phyloP scores from a whole-genome alignment of 2,329 filamentous ascomycete genomes.

The Pestalotiopsis sp. region DNA sequence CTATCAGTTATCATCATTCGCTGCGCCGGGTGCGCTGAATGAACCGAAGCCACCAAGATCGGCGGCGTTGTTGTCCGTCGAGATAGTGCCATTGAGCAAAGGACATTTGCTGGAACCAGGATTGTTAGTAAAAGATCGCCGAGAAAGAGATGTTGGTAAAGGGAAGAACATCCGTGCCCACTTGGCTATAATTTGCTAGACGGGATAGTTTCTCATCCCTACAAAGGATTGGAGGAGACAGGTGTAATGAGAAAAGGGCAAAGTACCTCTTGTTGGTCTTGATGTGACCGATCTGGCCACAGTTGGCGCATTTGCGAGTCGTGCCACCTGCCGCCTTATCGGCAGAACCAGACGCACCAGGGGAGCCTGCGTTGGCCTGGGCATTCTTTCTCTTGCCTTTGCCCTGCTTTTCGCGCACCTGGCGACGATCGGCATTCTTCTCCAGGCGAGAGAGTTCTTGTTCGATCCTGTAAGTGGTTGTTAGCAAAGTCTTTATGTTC shows the following conservation, averaged over 20 bases:
- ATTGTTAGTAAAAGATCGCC: constrained; percentile 25
- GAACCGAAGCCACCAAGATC: constrained; percentile 62
- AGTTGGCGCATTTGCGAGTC: constrained; percentile 94
- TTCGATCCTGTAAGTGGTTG: constrained; percentile 51
- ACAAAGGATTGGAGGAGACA: neutral
- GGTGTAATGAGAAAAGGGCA: constrained; percentile 25
- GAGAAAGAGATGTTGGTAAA: constrained; percentile 2
- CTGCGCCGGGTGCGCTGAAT: neutral
- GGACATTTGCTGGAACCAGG: constrained; percentile 60
- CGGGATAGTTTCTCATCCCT: neutral
- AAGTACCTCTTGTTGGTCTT: constrained; percentile 97
- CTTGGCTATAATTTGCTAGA: neutral
- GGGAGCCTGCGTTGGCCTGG: constrained; percentile 46
- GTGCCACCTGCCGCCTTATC: constrained; percentile 63
- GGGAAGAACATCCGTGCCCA: neutral
- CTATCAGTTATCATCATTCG: neutral
- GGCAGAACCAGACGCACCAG: constrained; percentile 45
- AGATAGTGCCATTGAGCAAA: constrained; percentile 80
- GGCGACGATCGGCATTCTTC: constrained; percentile 86
- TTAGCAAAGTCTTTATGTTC: constrained; percentile 36
- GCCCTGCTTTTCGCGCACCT: constrained; percentile 81
- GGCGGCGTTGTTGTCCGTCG: constrained; percentile 54
- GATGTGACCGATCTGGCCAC: constrained; percentile 94
- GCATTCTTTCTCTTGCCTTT: constrained; percentile 63
- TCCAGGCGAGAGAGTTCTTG: constrained; percentile 81